Evolutionary conservation across 306 rosid species (phyloP).

Genomic region (Hippophae gyantsensis): DNA sequence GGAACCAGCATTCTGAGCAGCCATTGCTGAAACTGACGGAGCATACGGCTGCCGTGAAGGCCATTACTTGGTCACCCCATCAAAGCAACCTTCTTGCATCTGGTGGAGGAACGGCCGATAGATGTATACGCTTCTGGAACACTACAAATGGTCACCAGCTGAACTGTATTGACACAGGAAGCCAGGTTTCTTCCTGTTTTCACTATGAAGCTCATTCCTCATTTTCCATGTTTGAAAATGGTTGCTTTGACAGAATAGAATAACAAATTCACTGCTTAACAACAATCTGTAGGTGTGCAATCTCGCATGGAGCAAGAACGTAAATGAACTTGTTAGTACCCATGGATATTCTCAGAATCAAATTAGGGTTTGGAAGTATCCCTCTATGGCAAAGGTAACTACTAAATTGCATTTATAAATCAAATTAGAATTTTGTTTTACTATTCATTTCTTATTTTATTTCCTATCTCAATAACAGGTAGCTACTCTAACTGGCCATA

Average conservation of each 20-base stretch:
- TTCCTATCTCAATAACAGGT: constrained; percentile 34
- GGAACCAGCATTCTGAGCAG: constrained; percentile 95
- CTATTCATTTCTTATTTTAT: no score
- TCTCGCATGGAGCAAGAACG: constrained; percentile 97
- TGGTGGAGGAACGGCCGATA: constrained; percentile 97
- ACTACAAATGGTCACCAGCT: constrained; percentile 89
- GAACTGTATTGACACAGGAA: constrained; percentile 85
- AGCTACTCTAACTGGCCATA: constrained; percentile 93
- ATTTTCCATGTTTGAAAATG: no score
- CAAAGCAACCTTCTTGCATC: constrained; percentile 89
- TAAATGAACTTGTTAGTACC: constrained; percentile 88
- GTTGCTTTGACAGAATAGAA: not conserved
- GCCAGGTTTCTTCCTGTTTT: constrained; percentile 50
- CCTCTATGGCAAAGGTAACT: constrained; percentile 66
- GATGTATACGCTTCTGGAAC: constrained; percentile 98
- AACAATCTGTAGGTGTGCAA: constrained; percentile 67
- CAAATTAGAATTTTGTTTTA: no score
- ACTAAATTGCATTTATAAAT: no score
- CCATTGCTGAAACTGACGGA: constrained; percentile 75
- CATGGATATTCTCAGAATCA: constrained; percentile 98
- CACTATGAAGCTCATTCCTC: not conserved
- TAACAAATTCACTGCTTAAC: not conserved
- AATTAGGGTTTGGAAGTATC: constrained; percentile 98
- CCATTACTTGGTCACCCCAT: constrained; percentile 98
- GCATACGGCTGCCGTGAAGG: constrained; percentile 98